Percentiles rank a stretch among this genome's conserved stretches.
Conservation (phyloP, 371 early-diverging fungal species). For the Rhizopus sp. region DNA sequence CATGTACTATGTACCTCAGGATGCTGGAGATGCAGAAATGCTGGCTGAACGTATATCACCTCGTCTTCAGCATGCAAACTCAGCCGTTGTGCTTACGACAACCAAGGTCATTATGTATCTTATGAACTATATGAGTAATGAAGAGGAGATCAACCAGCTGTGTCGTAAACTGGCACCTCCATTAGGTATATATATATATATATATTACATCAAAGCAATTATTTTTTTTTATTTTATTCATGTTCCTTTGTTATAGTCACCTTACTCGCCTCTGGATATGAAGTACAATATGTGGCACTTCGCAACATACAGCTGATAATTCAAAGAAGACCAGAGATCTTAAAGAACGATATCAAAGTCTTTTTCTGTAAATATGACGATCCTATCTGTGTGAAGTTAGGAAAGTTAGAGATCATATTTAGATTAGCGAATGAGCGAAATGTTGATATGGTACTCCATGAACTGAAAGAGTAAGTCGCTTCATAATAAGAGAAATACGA, state of each 20-base stretch:
- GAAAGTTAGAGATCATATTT: conserved; percentile 90
- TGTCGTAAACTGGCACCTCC: conserved; percentile 89
- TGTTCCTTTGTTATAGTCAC: conserved; percentile 60
- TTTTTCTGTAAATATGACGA: conserved; percentile 98
- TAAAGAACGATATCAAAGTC: conserved; percentile 85
- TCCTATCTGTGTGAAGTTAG: conserved; percentile 94
- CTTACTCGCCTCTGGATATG: conserved; percentile 82
- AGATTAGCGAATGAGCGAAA: conserved; percentile 78
- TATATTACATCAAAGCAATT: neutral
- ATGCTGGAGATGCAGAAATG: conserved; percentile 84
- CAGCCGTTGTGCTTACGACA: conserved; percentile 91
- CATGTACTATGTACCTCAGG: conserved; percentile 83
- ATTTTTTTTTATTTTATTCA: neutral
- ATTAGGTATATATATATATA: no score
- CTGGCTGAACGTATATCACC: conserved; percentile 92
- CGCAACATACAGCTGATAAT: conserved; percentile 89
- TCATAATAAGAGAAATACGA: neutral
- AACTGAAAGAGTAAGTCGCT: conserved; percentile 84
- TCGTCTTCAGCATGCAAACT: conserved; percentile 95
- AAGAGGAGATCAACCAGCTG: conserved; percentile 69
- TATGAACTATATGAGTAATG: conserved; percentile 84
- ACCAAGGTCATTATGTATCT: conserved; percentile 89
- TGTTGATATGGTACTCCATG: conserved; percentile 82
- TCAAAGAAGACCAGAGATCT: conserved; percentile 78
- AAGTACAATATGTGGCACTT: conserved; percentile 93